phyloP scores from a whole-genome alignment of 2,329 filamentous ascomycete species.

The Colletotrichum tofieldiae region DNA sequence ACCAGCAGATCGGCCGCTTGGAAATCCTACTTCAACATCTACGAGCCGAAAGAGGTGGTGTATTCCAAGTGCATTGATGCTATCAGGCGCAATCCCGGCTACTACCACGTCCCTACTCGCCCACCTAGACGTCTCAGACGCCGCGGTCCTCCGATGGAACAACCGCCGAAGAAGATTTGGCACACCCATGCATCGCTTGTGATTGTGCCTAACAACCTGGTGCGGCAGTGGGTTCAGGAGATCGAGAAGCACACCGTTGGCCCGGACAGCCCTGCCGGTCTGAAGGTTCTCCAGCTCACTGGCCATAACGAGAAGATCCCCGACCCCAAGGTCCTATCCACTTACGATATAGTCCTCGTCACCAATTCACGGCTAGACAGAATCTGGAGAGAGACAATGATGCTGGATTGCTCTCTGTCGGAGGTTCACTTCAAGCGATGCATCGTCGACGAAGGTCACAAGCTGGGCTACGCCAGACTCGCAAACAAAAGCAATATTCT shows the following conservation, averaged over 20 bases:
- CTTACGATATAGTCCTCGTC: constrained; percentile 85
- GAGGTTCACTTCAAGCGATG: constrained; percentile 87
- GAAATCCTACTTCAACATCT: constrained; percentile 73
- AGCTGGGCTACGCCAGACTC: constrained; percentile 77
- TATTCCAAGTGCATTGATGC: constrained; percentile 69
- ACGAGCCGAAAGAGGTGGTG: constrained; percentile 63
- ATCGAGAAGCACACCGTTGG: constrained; percentile 81
- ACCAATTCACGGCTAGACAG: constrained; percentile 81
- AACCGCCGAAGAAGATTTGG: constrained; percentile 66
- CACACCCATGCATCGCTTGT: constrained; percentile 81
- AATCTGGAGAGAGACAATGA: constrained; percentile 57
- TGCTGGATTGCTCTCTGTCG: constrained; percentile 73
- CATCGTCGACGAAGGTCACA: constrained; percentile 94
- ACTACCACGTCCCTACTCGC: constrained; percentile 70
- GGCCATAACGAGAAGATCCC: constrained; percentile 69
- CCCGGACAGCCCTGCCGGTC: constrained; percentile 53
- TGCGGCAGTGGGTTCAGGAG: constrained; percentile 88
- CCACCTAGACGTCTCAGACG: constrained; percentile 48
- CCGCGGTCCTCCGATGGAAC: constrained; percentile 55
- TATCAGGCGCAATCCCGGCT: constrained; percentile 71
- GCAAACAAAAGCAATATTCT: constrained; percentile 71
- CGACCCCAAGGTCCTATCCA: constrained; percentile 68
- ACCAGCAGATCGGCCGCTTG: constrained; percentile 80
- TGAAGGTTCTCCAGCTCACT: constrained; percentile 77
- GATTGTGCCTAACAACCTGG: constrained; percentile 86